A percentile compares a stretch with the other conserved stretches of the same genome.
Evolutionary conservation across 75 land plant species (phyloP).

Genomic region (Chamaecyparis obtusa): DNA sequence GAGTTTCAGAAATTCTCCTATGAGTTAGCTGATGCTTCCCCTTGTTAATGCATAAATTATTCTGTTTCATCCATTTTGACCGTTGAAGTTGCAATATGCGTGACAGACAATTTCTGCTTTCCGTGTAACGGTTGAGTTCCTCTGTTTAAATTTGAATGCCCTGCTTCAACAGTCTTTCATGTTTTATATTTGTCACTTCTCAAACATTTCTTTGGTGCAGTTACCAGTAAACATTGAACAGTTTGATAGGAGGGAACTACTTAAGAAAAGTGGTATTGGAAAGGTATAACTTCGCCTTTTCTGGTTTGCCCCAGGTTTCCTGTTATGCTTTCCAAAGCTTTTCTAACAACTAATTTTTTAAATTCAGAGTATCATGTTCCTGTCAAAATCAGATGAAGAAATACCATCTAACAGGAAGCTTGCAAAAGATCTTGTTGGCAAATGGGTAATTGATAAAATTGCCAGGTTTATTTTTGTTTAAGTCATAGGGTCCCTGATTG

Average conservation of each 20-base stretch:
- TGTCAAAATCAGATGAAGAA: slow-evolving; percentile 92
- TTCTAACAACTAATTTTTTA: background rate
- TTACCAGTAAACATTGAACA: slow-evolving; percentile 89
- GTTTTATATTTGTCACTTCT: background rate
- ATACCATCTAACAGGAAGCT: slow-evolving; percentile 83
- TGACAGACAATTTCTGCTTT: background rate
- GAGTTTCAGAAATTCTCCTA: background rate
- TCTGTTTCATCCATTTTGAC: background rate
- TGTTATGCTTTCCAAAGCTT: background rate
- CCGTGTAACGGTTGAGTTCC: background rate
- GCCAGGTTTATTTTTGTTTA: background rate
- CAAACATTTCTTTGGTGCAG: slow-evolving; percentile 27
- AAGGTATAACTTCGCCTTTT: slow-evolving; percentile 45
- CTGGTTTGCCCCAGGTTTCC: too few relatives aligned
- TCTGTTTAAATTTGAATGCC: too few relatives aligned
- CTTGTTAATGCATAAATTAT: too few relatives aligned
- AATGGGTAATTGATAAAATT: slow-evolving; percentile 73
- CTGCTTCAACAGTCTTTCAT: background rate
- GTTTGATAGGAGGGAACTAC: slow-evolving; percentile 81
- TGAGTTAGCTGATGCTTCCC: too few relatives aligned
- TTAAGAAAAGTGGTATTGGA: slow-evolving; percentile 97
- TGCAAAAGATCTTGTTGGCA: slow-evolving; percentile 90
- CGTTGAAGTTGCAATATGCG: background rate
- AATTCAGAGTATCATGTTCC: slow-evolving; percentile 91
- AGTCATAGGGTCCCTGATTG: too few relatives aligned